These are phyloP conservation scores for Nidula microcarpa DNA, from an alignment of 768 basidiomycete species.

Conservation along the genomic window DNA sequence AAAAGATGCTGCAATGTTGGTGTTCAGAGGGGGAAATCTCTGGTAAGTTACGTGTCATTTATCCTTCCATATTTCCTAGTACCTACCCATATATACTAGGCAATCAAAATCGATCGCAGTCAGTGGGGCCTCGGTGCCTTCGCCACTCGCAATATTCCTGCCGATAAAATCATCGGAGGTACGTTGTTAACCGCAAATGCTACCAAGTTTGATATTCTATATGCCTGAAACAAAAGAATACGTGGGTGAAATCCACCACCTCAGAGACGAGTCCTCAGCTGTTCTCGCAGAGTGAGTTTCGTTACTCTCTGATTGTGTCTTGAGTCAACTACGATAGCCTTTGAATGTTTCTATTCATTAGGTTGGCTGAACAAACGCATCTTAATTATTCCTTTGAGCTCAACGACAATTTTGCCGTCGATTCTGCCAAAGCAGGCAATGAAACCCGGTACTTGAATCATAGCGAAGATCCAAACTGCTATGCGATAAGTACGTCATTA, in stretches of 20 bases:
- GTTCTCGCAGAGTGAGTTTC: constrained; percentile 6
- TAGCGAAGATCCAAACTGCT: constrained; percentile 1
- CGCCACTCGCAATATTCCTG: not conserved
- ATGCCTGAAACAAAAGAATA: not conserved
- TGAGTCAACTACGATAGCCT: not conserved
- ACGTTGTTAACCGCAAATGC: not conserved
- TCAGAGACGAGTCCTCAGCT: not conserved
- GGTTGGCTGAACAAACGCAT: constrained; percentile 1
- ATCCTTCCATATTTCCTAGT: not conserved
- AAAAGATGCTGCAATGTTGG: not conserved
- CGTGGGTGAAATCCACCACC: not conserved
- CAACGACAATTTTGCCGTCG: constrained; percentile 5
- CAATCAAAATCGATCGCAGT: not conserved
- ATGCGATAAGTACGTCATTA: constrained; percentile 4
- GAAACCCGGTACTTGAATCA: constrained; percentile 11
- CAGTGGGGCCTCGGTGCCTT: not conserved
- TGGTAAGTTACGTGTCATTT: not conserved
- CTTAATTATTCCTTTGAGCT: constrained; percentile 12
- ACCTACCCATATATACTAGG: not conserved
- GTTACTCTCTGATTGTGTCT: too few relatives aligned
- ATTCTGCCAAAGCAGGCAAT: constrained; percentile 4
- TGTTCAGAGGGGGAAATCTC: not conserved
- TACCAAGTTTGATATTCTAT: not conserved
- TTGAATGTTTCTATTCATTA: not conserved
- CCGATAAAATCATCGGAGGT: not conserved